Evolutionary conservation across 2,329 filamentous ascomycete genomes (phyloP).

Genomic region (Epichloe elymi): DNA sequence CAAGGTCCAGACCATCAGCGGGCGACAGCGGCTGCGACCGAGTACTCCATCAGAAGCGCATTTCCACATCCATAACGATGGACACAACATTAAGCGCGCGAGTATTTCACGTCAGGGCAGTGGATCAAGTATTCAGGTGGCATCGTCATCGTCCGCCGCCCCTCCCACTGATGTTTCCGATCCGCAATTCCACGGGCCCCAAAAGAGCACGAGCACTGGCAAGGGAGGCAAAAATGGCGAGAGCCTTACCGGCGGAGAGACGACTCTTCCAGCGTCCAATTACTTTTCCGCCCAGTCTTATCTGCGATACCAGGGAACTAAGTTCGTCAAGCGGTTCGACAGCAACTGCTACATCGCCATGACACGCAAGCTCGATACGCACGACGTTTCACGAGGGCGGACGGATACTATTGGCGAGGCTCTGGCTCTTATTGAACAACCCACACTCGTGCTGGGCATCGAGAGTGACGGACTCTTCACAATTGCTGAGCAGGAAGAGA

Average conservation of each 20-base stretch:
- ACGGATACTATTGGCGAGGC: slow-evolving; percentile 57
- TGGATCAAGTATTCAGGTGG: slow-evolving; percentile 14
- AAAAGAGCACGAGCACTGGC: neutral
- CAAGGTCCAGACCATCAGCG: slow-evolving; percentile 71
- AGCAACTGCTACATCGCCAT: slow-evolving; percentile 99
- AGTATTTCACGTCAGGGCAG: slow-evolving; percentile 35
- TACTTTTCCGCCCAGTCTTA: slow-evolving; percentile 98
- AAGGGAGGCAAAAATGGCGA: slow-evolving; percentile 24
- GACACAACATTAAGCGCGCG: slow-evolving; percentile 50
- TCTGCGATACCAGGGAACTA: slow-evolving; percentile 86
- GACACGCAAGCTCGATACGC: slow-evolving; percentile 92
- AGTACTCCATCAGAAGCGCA: slow-evolving; percentile 56
- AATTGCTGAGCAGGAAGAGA: slow-evolving; percentile 88
- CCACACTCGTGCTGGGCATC: slow-evolving; percentile 82
- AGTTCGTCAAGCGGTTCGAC: slow-evolving; percentile 95
- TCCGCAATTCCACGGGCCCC: slow-evolving; percentile 57
- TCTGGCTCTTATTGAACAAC: slow-evolving; percentile 72
- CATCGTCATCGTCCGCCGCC: slow-evolving; percentile 2
- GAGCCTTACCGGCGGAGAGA: slow-evolving; percentile 37
- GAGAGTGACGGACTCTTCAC: slow-evolving; percentile 94
- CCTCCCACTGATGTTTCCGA: slow-evolving; percentile 23
- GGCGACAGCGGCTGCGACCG: slow-evolving; percentile 43
- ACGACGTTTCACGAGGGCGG: slow-evolving; percentile 78
- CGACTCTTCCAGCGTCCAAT: slow-evolving; percentile 46
- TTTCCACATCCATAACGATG: slow-evolving; percentile 74